Evolutionary conservation across 2,329 filamentous ascomycete species (phyloP).

Genomic region (Fusarium sarcochroum): DNA sequence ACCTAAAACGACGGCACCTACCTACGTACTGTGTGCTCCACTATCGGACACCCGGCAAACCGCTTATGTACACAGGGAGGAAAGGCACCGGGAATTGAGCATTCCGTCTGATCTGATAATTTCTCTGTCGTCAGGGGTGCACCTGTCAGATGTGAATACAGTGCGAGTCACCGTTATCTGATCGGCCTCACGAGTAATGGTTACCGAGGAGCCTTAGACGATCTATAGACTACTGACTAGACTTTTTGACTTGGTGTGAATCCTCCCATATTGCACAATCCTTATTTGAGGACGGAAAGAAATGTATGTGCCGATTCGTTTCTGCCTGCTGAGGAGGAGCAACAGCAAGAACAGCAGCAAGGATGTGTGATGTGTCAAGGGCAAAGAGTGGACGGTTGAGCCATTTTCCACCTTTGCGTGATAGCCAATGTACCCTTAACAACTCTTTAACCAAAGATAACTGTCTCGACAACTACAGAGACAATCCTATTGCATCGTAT

Average conservation of each 20-base stretch:
- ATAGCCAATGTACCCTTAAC: background rate
- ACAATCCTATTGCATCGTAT: background rate
- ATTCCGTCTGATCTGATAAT: slow-evolving; percentile 31
- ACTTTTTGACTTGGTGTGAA: background rate
- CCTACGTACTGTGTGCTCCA: background rate
- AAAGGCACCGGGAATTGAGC: slow-evolving; percentile 9
- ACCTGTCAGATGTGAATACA: slow-evolving; percentile 11
- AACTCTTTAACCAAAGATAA: background rate
- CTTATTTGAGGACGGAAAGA: background rate
- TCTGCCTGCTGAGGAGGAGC: background rate
- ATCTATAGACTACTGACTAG: slow-evolving; percentile 10
- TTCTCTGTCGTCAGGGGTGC: background rate
- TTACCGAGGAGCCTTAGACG: background rate
- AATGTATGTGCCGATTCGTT: background rate
- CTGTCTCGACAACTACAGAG: background rate
- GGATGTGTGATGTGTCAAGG: background rate
- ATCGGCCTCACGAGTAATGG: slow-evolving; percentile 17
- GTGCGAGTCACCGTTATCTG: slow-evolving; percentile 35
- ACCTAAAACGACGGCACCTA: slow-evolving; percentile 20
- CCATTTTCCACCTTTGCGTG: slow-evolving; percentile 23
- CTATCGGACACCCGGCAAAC: background rate
- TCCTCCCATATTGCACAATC: background rate
- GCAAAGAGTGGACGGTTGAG: slow-evolving; percentile 9
- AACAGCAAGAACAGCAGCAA: background rate
- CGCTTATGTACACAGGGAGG: background rate